A percentile compares a stretch with the other conserved stretches of the same genome.
These are phyloP conservation scores for Tylopilus sp. DNA, from an alignment of 1,284 basidiomycete species.

Conservation along the genomic window DNA sequence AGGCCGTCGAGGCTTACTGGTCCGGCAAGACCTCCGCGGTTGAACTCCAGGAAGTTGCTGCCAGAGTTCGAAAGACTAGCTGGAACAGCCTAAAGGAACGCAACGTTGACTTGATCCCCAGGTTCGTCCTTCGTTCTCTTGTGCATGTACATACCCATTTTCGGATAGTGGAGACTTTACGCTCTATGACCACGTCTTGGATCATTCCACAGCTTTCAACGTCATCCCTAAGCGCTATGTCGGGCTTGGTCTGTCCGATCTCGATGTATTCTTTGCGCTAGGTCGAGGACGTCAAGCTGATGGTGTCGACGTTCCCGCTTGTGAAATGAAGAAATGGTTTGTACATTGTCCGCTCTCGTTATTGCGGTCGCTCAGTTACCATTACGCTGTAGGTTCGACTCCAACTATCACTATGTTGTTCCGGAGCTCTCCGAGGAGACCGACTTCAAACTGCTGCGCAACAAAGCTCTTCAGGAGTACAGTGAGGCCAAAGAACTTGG, in stretches of 20 bases:
- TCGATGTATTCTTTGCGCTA: conserved; percentile 99
- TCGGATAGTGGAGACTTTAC: conserved; percentile 89
- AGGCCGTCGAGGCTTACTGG: conserved; percentile 99
- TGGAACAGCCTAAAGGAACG: conserved; percentile 88
- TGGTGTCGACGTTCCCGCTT: conserved; percentile 95
- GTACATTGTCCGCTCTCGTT: conserved; percentile 27
- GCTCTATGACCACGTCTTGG: conserved; percentile 98
- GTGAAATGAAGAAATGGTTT: conserved; percentile 99
- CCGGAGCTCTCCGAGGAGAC: conserved; percentile 93
- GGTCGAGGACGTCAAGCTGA: conserved; percentile 96
- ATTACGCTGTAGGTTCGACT: conserved; percentile 81
- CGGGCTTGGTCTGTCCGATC: conserved; percentile 81
- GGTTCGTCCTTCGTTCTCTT: conserved; percentile 50
- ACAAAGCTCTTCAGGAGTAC: conserved; percentile 95
- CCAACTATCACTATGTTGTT: conserved; percentile 99
- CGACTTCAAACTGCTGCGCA: conserved; percentile 93
- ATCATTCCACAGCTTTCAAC: conserved; percentile 96
- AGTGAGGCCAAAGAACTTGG: conserved; percentile 93
- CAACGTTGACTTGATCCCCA: conserved; percentile 91
- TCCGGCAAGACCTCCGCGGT: conserved; percentile 88
- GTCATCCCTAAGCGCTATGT: conserved; percentile 95
- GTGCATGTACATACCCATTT: conserved; percentile 24
- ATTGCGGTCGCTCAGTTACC: conserved; percentile 11
- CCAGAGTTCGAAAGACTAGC: conserved; percentile 86
- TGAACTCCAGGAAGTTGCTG: conserved; percentile 86